phyloP scores from a whole-genome alignment of 331 rosid species.

The Rosa hybrid region DNA sequence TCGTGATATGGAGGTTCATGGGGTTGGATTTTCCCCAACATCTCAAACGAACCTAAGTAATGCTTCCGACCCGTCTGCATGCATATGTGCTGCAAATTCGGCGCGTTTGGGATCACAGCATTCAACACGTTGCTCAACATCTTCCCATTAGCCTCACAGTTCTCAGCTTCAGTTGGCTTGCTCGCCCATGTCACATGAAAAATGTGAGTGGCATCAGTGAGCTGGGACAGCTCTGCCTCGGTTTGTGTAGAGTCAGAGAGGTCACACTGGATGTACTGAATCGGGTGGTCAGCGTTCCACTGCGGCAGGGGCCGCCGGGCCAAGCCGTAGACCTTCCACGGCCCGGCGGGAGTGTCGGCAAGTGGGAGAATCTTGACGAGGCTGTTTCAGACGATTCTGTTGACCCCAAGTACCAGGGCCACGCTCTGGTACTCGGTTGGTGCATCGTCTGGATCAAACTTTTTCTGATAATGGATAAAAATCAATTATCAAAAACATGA shows the following conservation, averaged over 20 bases:
- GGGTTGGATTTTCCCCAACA: neutral
- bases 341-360: slow-evolving; percentile 31
- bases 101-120: slow-evolving; percentile 27
- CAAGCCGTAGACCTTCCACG: slow-evolving; percentile 29
- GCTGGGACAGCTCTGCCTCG: slow-evolving; percentile 12
- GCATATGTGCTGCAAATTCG: slow-evolving; percentile 27
- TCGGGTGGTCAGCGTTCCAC: slow-evolving; percentile 19
- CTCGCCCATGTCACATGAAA: slow-evolving; percentile 27
- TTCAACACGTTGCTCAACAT: slow-evolving; percentile 24
- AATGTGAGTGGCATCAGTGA: slow-evolving; percentile 23
- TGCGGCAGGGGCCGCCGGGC: slow-evolving; percentile 15
- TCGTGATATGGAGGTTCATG: slow-evolving; percentile 26
- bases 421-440: slow-evolving; percentile 22
- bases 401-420: slow-evolving; percentile 26
- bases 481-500: neutral
- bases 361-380: slow-evolving; percentile 36
- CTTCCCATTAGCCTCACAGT: slow-evolving; percentile 11
- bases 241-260: slow-evolving; percentile 20
- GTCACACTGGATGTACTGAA: slow-evolving; percentile 28
- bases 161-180: slow-evolving; percentile 14
- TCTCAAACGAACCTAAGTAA: slow-evolving; percentile 14
- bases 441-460: neutral
- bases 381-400: slow-evolving; percentile 29
- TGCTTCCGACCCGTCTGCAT: slow-evolving; percentile 33
- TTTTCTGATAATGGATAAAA: slow-evolving; percentile 1